phyloP scores from a whole-genome alignment of 805 yeast genomes.

The Candida glaebosa region DNA sequence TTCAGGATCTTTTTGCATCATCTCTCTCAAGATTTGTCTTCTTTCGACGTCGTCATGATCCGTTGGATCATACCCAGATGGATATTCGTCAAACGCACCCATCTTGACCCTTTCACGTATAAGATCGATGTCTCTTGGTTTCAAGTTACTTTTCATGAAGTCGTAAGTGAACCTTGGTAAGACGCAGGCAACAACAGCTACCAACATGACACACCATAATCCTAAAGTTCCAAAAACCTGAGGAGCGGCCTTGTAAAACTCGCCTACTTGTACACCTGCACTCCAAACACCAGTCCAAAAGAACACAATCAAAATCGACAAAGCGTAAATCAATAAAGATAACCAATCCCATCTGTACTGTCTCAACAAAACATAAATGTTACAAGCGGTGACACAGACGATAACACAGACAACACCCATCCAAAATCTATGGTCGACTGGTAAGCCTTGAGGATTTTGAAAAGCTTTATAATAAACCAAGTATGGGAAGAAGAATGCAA shows the following conservation, averaged over 20 bases:
- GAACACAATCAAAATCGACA: slow-evolving; percentile 57
- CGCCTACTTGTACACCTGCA: slow-evolving; percentile 45
- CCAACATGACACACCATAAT: slow-evolving; percentile 63
- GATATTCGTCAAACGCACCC: slow-evolving; percentile 51
- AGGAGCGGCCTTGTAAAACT: slow-evolving; percentile 62
- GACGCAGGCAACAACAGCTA: slow-evolving; percentile 52
- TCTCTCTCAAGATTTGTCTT: slow-evolving; percentile 28
- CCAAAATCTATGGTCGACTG: slow-evolving; percentile 66
- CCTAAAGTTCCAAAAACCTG: slow-evolving; percentile 57
- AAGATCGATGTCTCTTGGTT: slow-evolving; percentile 67
- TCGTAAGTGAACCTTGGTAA: slow-evolving; percentile 60
- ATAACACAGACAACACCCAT: slow-evolving; percentile 62
- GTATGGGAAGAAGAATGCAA: slow-evolving; percentile 68
- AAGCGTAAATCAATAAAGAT: slow-evolving; percentile 45
- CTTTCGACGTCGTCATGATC: slow-evolving; percentile 39
- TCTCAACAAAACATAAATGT: slow-evolving; percentile 61
- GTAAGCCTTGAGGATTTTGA: slow-evolving; percentile 50
- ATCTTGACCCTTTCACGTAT: slow-evolving; percentile 56
- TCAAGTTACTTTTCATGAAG: slow-evolving; percentile 46
- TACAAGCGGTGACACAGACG: slow-evolving; percentile 61
- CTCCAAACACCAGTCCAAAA: slow-evolving; percentile 86
- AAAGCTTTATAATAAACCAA: slow-evolving; percentile 43
- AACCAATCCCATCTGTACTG: slow-evolving; percentile 81
- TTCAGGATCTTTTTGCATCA: slow-evolving; percentile 32
- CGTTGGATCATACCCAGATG: slow-evolving; percentile 53